Evolutionary conservation across 495 filamentous ascomycete genomes (phyloP), one percentile per base, ranked within the genome.

Genomic region (Neurospora sp.): DNA sequence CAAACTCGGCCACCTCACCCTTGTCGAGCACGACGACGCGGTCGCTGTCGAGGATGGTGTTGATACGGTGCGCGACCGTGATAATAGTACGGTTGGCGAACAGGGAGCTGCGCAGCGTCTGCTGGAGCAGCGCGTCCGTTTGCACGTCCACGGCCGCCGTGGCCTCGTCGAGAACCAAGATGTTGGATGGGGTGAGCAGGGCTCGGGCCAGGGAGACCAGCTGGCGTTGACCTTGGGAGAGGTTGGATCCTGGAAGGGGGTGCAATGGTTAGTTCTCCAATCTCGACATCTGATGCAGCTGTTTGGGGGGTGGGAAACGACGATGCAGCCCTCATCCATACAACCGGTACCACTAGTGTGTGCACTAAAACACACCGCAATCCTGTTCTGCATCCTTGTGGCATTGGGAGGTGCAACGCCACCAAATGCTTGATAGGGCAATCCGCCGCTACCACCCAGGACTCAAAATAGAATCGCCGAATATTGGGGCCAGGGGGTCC

Each of bases 41-140:
- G 81, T 98, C 94, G 38, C 91, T 93, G 82, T 97, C 94, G 22
- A 97, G 88, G 79, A 98, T 97, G 22, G 94, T 98, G 83, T 98
- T 97, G 82, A 99, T 96, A 59, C 96, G 89, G 81, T 99, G 96
- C 69, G 96, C 96, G 78, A 99, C 97, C 1, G 96, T 98, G 77
- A 99, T 94, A 80, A 99, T 98, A 20, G 96, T 99, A 22, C 94
- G 89, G 78, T 98, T 92, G 70, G 88, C 85, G 86, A 98, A 97
- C 69, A 90, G 81, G 27, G 85, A 83, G 31, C 86, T 87, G 39
- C 90, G 85, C 44, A 92, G 80, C 53, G 89, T 91, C 37, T 82
- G 80, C 78, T 92, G 90, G 14, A 98, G 87, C 83, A 97, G 84
- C 44, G 94, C 91, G 80, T 97, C 94, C 1, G 94, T 97, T 86